These are phyloP conservation scores for Dactylellina haptotyla DNA, from an alignment of 2,329 filamentous ascomycete species.

Conservation along the genomic window DNA sequence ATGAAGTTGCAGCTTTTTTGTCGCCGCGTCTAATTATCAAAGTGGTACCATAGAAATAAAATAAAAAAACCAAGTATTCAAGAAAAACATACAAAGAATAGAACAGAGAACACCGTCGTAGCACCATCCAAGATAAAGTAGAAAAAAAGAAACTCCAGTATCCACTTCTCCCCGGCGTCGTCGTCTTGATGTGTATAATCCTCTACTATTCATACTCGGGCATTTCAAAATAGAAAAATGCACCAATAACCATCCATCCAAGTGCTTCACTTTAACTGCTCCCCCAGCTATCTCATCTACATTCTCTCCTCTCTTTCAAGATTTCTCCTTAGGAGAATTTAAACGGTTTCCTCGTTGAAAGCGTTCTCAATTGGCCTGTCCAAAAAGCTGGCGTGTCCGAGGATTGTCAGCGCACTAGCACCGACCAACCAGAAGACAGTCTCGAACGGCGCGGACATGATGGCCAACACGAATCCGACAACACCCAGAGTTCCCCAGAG, in stretches of 20 bases:
- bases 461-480: constrained; percentile 82
- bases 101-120: constrained; percentile 5
- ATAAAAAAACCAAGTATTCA: background rate
- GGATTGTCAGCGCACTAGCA: constrained; percentile 89
- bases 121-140: background rate
- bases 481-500: constrained; percentile 89
- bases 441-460: constrained; percentile 83
- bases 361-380: constrained; percentile 99
- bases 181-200: background rate
- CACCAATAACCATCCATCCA: too few relatives aligned
- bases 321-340: constrained; percentile 63
- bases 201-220: background rate
- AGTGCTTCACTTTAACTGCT: constrained; percentile 1
- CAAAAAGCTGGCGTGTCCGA: constrained; percentile 94
- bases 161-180: background rate
- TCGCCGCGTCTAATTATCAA: constrained; percentile 40
- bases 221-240: too few relatives aligned
- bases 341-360: constrained; percentile 99
- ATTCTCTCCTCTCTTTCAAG: background rate
- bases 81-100: constrained; percentile 30
- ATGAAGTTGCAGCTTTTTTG: constrained; percentile 10
- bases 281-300: background rate
- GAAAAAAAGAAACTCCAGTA: background rate
- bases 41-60: constrained; percentile 15
- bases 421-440: constrained; percentile 96